Conservation (phyloP, 768 basidiomycete genomes). For the Cantharellus cinnabarinus region DNA sequence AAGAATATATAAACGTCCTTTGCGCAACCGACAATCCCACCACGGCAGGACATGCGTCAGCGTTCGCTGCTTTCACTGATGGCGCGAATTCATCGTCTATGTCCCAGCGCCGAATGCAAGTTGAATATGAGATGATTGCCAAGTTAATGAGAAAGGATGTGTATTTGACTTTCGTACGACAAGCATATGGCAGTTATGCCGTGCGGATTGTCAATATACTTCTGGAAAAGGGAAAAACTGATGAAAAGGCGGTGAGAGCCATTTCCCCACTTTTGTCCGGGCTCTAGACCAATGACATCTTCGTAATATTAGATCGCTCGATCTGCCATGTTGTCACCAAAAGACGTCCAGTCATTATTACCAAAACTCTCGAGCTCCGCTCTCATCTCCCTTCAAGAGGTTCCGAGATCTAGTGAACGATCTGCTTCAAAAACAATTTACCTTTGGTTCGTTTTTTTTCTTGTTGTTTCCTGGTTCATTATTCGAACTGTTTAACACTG, state of each 20-base stretch:
- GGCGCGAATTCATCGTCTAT: constrained; percentile 17
- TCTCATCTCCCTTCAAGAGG: constrained; percentile 79
- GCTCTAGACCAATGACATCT: not conserved
- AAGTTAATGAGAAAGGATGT: constrained; percentile 46
- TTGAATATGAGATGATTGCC: constrained; percentile 60
- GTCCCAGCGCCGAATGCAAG: constrained; percentile 32
- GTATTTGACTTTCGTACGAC: constrained; percentile 58
- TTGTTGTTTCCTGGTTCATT: not conserved
- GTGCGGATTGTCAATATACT: constrained; percentile 66
- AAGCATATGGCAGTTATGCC: constrained; percentile 66
- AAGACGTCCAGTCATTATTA: constrained; percentile 65
- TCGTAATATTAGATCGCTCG: constrained; percentile 53
- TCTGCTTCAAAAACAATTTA: constrained; percentile 79
- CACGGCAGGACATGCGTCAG: constrained; percentile 39
- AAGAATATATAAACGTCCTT: constrained; percentile 65
- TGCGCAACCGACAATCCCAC: constrained; percentile 71
- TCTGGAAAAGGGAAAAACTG: constrained; percentile 71
- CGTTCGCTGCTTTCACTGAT: constrained; percentile 41
- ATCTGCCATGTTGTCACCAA: constrained; percentile 77
- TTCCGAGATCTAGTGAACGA: constrained; percentile 76
- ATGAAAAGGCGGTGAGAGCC: constrained; percentile 74
- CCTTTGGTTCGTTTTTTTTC: constrained; percentile 44
- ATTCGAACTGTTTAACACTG: constrained; percentile 1
- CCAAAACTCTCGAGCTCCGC: constrained; percentile 61
- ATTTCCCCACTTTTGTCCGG: not conserved